A percentile compares a stretch with the other conserved stretches of the same genome.
Conservation (phyloP, 2,329 filamentous ascomycete genomes). For the Pseudogymnoascus verrucosus region DNA sequence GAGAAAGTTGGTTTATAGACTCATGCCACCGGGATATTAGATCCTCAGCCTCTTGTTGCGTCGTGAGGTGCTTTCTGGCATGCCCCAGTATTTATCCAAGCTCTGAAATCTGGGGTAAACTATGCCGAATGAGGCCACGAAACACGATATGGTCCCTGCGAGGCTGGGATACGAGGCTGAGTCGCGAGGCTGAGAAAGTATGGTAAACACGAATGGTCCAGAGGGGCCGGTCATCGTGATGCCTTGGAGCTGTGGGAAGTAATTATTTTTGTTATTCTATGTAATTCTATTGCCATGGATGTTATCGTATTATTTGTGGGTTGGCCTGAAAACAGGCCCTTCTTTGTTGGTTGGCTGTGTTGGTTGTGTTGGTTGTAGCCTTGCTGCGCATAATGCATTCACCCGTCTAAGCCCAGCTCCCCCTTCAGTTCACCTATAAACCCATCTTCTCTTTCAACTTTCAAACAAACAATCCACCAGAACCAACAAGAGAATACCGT, state of each 20-base stretch:
- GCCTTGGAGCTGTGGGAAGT: neutral
- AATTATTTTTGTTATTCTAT: neutral
- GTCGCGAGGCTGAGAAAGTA: neutral
- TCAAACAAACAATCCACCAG: neutral
- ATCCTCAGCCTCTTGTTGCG: slow-evolving; percentile 2
- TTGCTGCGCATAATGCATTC: neutral
- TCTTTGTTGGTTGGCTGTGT: neutral
- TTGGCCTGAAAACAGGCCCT: neutral
- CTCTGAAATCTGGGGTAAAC: slow-evolving; percentile 4
- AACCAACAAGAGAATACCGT: neutral
- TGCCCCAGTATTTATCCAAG: slow-evolving; percentile 5
- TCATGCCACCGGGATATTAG: neutral
- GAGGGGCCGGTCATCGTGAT: neutral
- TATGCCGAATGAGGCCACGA: slow-evolving; percentile 2
- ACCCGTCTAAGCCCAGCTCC: neutral
- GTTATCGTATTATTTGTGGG: neutral
- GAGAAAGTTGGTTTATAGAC: neutral
- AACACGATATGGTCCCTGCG: neutral
- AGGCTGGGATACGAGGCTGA: neutral
- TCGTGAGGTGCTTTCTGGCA: neutral
- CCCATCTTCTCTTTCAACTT: neutral
- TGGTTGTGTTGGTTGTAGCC: neutral
- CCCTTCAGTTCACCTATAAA: neutral
- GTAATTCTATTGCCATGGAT: neutral
- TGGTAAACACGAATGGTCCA: neutral